A percentile compares a stretch with the other conserved stretches of the same genome.
These are phyloP conservation scores for Exsudoporus frostii DNA, from an alignment of 768 basidiomycete species.

Conservation along the genomic window DNA sequence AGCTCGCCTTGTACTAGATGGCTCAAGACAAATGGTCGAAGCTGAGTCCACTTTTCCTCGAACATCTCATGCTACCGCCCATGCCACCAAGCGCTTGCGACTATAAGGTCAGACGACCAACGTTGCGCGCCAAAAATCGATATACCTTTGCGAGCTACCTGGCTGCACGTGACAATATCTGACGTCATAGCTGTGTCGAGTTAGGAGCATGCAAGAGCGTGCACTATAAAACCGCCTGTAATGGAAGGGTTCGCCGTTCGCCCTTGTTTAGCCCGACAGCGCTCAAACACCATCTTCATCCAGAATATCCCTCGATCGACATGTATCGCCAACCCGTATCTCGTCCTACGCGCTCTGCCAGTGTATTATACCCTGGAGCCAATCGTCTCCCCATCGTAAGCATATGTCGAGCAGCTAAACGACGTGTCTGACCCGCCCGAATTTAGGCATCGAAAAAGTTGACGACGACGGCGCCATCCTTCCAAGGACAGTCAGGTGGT, in stretches of 20 bases:
- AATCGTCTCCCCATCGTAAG: constrained; percentile 11
- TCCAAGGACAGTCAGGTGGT: constrained; percentile 6
- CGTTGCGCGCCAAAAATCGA: no score
- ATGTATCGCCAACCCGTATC: constrained; percentile 16
- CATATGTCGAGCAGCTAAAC: background rate
- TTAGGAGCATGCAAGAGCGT: background rate
- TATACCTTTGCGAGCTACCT: no score
- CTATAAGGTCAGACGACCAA: constrained; percentile 55
- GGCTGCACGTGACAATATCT: background rate
- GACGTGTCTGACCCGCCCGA: background rate
- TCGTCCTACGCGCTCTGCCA: constrained; percentile 4
- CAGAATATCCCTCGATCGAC: background rate
- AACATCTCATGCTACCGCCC: constrained; percentile 66
- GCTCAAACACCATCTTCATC: background rate
- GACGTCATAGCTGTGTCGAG: background rate
- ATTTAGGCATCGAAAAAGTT: constrained; percentile 12
- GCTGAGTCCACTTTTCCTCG: constrained; percentile 81
- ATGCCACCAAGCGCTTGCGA: constrained; percentile 63
- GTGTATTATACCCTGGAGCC: constrained; percentile 15
- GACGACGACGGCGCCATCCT: constrained; percentile 12
- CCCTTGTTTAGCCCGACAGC: background rate
- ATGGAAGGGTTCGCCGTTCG: background rate
- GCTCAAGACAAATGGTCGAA: constrained; percentile 90
- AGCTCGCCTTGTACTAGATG: constrained; percentile 90
- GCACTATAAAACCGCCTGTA: background rate